A percentile compares a stretch with the other conserved stretches of the same genome.
phyloP scores from a whole-genome alignment of 2,329 filamentous ascomycete species.

The Knoxdaviesia capensis region DNA sequence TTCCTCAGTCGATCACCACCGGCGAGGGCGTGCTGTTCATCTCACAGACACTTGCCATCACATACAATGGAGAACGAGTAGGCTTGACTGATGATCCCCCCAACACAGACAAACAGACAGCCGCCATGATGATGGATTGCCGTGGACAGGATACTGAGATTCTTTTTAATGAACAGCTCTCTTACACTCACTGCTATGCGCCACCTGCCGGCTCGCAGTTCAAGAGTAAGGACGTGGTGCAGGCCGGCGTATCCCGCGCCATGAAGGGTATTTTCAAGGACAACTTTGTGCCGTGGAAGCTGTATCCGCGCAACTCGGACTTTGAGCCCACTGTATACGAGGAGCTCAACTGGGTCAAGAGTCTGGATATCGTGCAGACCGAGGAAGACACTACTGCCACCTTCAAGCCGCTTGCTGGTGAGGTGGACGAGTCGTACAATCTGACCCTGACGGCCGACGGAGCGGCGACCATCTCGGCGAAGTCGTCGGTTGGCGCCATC shows the following conservation, averaged over 20 bases:
- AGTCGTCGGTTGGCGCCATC: constrained; percentile 47
- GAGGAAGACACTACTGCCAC: constrained; percentile 27
- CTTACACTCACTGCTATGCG: constrained; percentile 23
- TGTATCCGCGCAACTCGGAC: constrained; percentile 40
- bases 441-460: constrained; percentile 39
- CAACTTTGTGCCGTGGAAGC: constrained; percentile 61
- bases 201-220: constrained; percentile 17
- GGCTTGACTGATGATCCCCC: constrained; percentile 12
- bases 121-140: too few relatives aligned
- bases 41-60: constrained; percentile 26
- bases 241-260: constrained; percentile 36
- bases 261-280: constrained; percentile 43
- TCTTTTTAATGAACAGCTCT: constrained; percentile 20
- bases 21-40: constrained; percentile 34
- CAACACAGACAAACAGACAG: too few relatives aligned
- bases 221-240: constrained; percentile 31
- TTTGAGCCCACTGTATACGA: constrained; percentile 38
- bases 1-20: constrained; percentile 27
- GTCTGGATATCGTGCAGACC: constrained; percentile 43
- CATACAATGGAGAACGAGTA: constrained; percentile 39
- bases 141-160: constrained; percentile 13
- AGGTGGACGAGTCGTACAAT: constrained; percentile 59
- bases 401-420: constrained; percentile 38
- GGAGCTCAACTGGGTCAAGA: constrained; percentile 27
- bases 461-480: constrained; percentile 39